Percentiles rank a stretch among this genome's conserved stretches.
These are phyloP conservation scores for Fusarium transvaalense DNA, from an alignment of 2,329 filamentous ascomycete genomes.

Conservation along the genomic window DNA sequence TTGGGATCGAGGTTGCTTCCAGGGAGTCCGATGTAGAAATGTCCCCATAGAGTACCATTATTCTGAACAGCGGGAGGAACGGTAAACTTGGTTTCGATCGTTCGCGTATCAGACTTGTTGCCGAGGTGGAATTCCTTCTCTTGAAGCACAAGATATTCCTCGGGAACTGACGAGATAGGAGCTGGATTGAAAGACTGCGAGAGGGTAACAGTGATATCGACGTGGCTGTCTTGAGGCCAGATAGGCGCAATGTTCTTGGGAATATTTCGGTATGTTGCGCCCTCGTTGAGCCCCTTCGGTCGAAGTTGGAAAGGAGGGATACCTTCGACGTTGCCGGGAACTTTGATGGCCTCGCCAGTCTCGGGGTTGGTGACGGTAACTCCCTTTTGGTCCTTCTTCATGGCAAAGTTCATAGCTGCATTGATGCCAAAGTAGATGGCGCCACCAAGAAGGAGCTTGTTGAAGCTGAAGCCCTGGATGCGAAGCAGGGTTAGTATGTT, in stretches of 20 bases:
- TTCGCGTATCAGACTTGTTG: constrained; percentile 82
- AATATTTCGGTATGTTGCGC: constrained; percentile 72
- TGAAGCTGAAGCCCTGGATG: constrained; percentile 54
- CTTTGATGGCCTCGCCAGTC: constrained; percentile 64
- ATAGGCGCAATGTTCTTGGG: constrained; percentile 85
- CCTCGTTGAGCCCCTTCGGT: constrained; percentile 70
- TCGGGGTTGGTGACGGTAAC: constrained; percentile 63
- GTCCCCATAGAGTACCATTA: constrained; percentile 94
- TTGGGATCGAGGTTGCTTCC: constrained; percentile 83
- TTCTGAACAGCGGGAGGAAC: constrained; percentile 86
- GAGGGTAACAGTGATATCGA: constrained; percentile 89
- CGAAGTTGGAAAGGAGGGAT: constrained; percentile 76
- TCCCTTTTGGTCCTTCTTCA: constrained; percentile 61
- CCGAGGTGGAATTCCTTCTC: constrained; percentile 85
- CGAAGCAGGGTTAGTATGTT: constrained; percentile 23
- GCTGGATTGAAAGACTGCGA: constrained; percentile 79
- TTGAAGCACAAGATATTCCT: constrained; percentile 78
- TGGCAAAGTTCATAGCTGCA: constrained; percentile 66
- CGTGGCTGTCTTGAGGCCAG: constrained; percentile 81
- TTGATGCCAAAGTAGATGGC: constrained; percentile 72
- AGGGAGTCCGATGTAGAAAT: constrained; percentile 87
- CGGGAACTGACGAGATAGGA: constrained; percentile 73
- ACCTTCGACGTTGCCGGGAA: constrained; percentile 65
- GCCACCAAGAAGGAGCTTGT: constrained; percentile 64
- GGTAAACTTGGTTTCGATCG: constrained; percentile 80